A percentile compares a stretch with the other conserved stretches of the same genome.
These are phyloP conservation scores for Chaetomium tenue DNA, from an alignment of 495 filamentous ascomycete species.

Conservation along the genomic window DNA sequence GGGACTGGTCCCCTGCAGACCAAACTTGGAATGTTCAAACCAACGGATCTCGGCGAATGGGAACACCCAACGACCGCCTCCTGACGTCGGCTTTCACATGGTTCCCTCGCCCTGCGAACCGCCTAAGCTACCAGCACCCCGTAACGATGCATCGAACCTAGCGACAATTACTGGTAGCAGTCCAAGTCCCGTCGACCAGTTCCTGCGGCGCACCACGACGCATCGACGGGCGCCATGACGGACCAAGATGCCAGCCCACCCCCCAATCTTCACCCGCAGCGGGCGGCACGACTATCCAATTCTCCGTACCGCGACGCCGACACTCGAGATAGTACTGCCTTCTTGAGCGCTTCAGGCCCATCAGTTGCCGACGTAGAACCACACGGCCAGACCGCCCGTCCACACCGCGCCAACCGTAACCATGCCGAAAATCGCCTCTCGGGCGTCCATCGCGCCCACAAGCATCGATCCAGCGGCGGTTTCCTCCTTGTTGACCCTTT, in stretches of 20 bases:
- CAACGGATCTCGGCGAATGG: slow-evolving; percentile 9
- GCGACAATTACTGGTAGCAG: neutral
- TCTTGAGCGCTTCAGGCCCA: slow-evolving; percentile 20
- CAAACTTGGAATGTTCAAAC: neutral
- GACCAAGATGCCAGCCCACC: slow-evolving; percentile 32
- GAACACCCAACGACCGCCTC: slow-evolving; percentile 1
- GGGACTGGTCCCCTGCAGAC: slow-evolving; percentile 5
- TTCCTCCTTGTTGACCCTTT: slow-evolving; percentile 47
- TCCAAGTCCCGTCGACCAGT: slow-evolving; percentile 10
- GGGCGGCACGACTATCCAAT: slow-evolving; percentile 24
- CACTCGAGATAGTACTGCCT: slow-evolving; percentile 29
- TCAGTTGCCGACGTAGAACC: slow-evolving; percentile 22
- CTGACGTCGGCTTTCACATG: slow-evolving; percentile 19
- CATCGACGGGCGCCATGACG: slow-evolving; percentile 29
- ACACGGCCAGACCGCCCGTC: no score
- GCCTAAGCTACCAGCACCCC: neutral
- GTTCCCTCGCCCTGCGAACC: neutral
- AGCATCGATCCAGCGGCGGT: slow-evolving; percentile 44
- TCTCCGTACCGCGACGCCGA: slow-evolving; percentile 26
- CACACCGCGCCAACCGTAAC: slow-evolving; percentile 19
- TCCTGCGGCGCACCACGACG: slow-evolving; percentile 1
- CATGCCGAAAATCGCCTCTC: slow-evolving; percentile 32
- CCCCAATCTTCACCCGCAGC: slow-evolving; percentile 26
- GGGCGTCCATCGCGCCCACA: slow-evolving; percentile 36
- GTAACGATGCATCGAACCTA: slow-evolving; percentile 9